Percentiles rank a stretch among this genome's conserved stretches.
Evolutionary conservation across 192 early-diverging fungal genomes (phyloP).

Genomic region (Backusella australiensis): DNA sequence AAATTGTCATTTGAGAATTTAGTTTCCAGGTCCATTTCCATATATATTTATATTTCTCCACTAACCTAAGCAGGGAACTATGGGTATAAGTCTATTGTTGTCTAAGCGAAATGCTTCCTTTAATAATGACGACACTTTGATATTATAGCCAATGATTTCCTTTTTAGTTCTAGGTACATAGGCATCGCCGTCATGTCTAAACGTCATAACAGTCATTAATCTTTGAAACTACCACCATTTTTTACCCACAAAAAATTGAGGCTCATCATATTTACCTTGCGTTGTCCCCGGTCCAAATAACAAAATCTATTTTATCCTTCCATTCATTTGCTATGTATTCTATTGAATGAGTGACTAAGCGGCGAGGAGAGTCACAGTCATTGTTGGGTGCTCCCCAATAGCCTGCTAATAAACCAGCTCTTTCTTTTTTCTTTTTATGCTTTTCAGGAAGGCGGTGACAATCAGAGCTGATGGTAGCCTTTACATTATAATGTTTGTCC

Average conservation of each 20-base stretch:
- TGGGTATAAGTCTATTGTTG: slow-evolving; percentile 38
- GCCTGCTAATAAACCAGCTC: slow-evolving; percentile 39
- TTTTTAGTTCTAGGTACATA: slow-evolving; percentile 56
- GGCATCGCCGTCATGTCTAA: slow-evolving; percentile 71
- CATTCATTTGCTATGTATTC: slow-evolving; percentile 53
- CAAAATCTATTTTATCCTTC: slow-evolving; percentile 63
- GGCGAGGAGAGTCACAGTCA: slow-evolving; percentile 63
- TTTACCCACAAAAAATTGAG: background rate
- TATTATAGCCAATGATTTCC: slow-evolving; percentile 62
- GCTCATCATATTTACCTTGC: slow-evolving; percentile 42
- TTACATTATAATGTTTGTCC: slow-evolving; percentile 54
- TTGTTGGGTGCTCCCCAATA: slow-evolving; percentile 55
- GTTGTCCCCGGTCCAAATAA: slow-evolving; percentile 79
- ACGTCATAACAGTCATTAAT: background rate
- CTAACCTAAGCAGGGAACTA: slow-evolving; percentile 47
- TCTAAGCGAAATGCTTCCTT: slow-evolving; percentile 43
- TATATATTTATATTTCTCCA: background rate
- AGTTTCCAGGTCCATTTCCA: background rate
- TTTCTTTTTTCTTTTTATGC: slow-evolving; percentile 19
- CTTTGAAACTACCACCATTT: background rate
- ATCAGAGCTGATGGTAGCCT: slow-evolving; percentile 56
- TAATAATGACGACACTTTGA: slow-evolving; percentile 42
- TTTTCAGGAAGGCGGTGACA: slow-evolving; percentile 50
- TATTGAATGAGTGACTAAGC: slow-evolving; percentile 58
- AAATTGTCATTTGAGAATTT: background rate